Evolutionary conservation across 257 asterid species (phyloP), one percentile per base, ranked within the genome.

Genomic region (Verbena officinalis): DNA sequence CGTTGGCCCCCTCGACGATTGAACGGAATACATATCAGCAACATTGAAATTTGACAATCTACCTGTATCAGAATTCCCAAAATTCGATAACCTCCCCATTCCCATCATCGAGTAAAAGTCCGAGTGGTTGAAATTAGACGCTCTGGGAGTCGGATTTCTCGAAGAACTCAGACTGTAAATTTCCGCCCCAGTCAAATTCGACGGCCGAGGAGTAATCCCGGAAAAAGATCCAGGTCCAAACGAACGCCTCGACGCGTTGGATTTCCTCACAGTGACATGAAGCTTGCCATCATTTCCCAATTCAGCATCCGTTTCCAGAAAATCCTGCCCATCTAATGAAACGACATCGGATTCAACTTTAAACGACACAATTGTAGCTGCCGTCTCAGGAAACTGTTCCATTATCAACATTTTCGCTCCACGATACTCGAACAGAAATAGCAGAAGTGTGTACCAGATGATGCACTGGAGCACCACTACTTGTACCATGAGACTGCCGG

Each of bases 341-440:
- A 93, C 93, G 22, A 93, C 98, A 59, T 93, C 98, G 53, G 98
- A 90, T 9, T 88, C 96, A 1, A 90, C 98, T 34, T 93, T 93
- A 43, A 93, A 90, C 4, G 96, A 85, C 2, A 90, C 96, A 2
- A 93, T 93, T 0, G 95, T 85, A 5, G 91, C 98, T 0, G 97
- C 98, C 0, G 98, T 92, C 62, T 87, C 97, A 0, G 98, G 97
- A 23, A 89, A 87, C 67, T 92, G 98, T 43, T 87, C 98, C 80
- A 79, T 80, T 13, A 92, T 92, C 0, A 92, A 79, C 88, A 86
- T 78, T 57, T 89, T 89, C 0, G 98, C 98, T 2, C 90, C 98
- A 0, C 98, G 84, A 44, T 81, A 91, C 55, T 91, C 98, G 70
- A 91, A 91, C 38, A 91, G 71, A 42, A 91, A 89, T 1, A 91